These are phyloP conservation scores for Leptographium flavum DNA, from an alignment of 2,329 filamentous ascomycete genomes.

Conservation along the genomic window DNA sequence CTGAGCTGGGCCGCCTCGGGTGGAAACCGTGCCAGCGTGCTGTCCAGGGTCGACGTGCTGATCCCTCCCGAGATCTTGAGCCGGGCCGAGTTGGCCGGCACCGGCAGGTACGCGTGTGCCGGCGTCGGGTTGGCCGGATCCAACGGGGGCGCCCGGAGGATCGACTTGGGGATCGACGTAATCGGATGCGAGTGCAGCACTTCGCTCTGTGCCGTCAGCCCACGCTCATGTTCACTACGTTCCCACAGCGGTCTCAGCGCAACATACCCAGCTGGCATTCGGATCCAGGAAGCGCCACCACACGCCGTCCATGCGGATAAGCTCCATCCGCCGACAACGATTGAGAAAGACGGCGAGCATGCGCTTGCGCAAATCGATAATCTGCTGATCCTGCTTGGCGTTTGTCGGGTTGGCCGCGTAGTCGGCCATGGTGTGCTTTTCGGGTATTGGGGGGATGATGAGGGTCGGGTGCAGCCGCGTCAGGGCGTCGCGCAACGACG, in stretches of 20 bases:
- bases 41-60: background rate
- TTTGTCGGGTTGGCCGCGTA: constrained; percentile 97
- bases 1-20: constrained; percentile 60
- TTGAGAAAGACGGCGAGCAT: constrained; percentile 96
- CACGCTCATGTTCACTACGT: constrained; percentile 7
- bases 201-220: constrained; percentile 55
- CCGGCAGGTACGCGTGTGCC: constrained; percentile 74
- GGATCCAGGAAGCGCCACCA: constrained; percentile 98
- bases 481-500: constrained; percentile 75
- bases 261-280: constrained; percentile 87
- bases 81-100: constrained; percentile 76
- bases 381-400: constrained; percentile 92
- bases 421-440: constrained; percentile 98
- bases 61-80: constrained; percentile 45
- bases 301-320: constrained; percentile 81
- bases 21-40: constrained; percentile 51
- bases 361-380: constrained; percentile 90
- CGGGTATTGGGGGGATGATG: constrained; percentile 90
- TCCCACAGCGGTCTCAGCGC: background rate
- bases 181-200: constrained; percentile 88
- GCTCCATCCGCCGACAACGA: constrained; percentile 81
- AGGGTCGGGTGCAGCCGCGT: constrained; percentile 88
- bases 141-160: constrained; percentile 87
- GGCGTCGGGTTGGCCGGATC: constrained; percentile 84
- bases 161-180: constrained; percentile 82